These are phyloP conservation scores for Coccinonectria pachysandricola DNA, from an alignment of 2,329 filamentous ascomycete genomes.

Conservation along the genomic window DNA sequence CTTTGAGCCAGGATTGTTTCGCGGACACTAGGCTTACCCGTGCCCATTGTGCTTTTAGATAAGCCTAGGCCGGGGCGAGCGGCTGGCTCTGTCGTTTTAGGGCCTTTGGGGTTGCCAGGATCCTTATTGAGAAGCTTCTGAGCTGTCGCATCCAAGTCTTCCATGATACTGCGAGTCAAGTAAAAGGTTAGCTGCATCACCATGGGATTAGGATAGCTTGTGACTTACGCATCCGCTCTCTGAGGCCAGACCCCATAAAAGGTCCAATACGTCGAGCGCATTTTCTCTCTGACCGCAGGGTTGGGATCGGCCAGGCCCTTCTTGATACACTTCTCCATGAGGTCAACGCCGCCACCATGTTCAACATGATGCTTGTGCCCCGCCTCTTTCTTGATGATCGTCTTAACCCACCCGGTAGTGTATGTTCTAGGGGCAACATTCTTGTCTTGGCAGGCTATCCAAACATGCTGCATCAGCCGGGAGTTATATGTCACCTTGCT, in stretches of 20 bases:
- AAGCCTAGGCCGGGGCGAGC: slow-evolving; percentile 48
- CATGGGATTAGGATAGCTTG: too few species aligned
- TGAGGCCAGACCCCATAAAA: slow-evolving; percentile 71
- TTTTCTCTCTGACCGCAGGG: slow-evolving; percentile 77
- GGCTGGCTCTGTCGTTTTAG: slow-evolving; percentile 39
- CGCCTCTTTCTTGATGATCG: slow-evolving; percentile 65
- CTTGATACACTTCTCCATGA: slow-evolving; percentile 79
- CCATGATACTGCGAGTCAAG: slow-evolving; percentile 76
- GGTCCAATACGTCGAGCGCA: slow-evolving; percentile 77
- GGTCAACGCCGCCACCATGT: slow-evolving; percentile 70
- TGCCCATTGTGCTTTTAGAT: slow-evolving; percentile 51
- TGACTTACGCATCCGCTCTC: slow-evolving; percentile 60
- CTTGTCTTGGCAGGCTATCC: slow-evolving; percentile 78
- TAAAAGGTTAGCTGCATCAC: too few species aligned
- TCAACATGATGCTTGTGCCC: slow-evolving; percentile 76
- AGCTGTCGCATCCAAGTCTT: slow-evolving; percentile 65
- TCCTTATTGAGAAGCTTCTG: slow-evolving; percentile 76
- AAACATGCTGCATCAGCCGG: slow-evolving; percentile 78
- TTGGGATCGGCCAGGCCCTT: slow-evolving; percentile 86
- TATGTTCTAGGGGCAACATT: slow-evolving; percentile 79
- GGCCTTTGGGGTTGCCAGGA: slow-evolving; percentile 65
- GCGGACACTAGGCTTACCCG: slow-evolving; percentile 57
- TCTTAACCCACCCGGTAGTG: slow-evolving; percentile 74
- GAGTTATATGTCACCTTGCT: slow-evolving; percentile 68
- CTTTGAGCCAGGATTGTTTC: slow-evolving; percentile 81